Evolutionary conservation across 2,329 filamentous ascomycete species (phyloP).

Genomic region (Curvularia verruculosa): DNA sequence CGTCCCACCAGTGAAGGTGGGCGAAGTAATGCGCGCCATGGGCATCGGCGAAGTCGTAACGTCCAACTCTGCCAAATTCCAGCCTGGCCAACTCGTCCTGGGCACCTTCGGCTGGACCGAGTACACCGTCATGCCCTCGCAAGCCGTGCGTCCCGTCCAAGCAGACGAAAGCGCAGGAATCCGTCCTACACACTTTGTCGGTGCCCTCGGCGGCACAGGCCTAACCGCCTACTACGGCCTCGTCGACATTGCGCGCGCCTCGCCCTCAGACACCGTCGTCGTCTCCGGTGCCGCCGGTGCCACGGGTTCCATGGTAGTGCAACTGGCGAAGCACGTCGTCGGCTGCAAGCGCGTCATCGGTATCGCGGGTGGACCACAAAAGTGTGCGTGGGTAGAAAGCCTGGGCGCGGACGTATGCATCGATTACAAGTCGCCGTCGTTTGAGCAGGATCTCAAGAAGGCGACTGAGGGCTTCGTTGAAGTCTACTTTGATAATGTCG

Average conservation of each 20-base stretch:
- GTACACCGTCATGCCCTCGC: constrained; percentile 60
- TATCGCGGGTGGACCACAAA: constrained; percentile 59
- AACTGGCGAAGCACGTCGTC: constrained; percentile 59
- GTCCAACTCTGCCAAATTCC: constrained; percentile 60
- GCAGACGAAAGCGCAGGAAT: constrained; percentile 44
- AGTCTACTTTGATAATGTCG: constrained; percentile 60
- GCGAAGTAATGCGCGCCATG: constrained; percentile 66
- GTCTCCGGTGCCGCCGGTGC: constrained; percentile 79
- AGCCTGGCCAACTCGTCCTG: constrained; percentile 64
- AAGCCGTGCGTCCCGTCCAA: constrained; percentile 39
- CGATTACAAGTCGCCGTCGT: constrained; percentile 60
- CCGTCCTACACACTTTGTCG: constrained; percentile 54
- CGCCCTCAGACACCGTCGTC: constrained; percentile 72
- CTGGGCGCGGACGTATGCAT: constrained; percentile 61
- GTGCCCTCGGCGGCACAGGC: constrained; percentile 58
- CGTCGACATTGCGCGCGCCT: constrained; percentile 68
- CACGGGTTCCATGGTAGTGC: constrained; percentile 72
- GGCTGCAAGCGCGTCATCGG: constrained; percentile 58
- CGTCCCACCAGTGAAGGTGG: constrained; percentile 52
- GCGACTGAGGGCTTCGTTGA: constrained; percentile 59
- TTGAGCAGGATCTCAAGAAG: constrained; percentile 54
- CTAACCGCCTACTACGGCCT: constrained; percentile 80
- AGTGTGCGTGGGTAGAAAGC: constrained; percentile 59
- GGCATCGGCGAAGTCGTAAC: constrained; percentile 66
- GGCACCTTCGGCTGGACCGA: constrained; percentile 67